Evolutionary conservation across 2,329 filamentous ascomycete species (phyloP), one percentile per base, ranked within the genome.

Genomic region (Dactylonectria estremocensis): DNA sequence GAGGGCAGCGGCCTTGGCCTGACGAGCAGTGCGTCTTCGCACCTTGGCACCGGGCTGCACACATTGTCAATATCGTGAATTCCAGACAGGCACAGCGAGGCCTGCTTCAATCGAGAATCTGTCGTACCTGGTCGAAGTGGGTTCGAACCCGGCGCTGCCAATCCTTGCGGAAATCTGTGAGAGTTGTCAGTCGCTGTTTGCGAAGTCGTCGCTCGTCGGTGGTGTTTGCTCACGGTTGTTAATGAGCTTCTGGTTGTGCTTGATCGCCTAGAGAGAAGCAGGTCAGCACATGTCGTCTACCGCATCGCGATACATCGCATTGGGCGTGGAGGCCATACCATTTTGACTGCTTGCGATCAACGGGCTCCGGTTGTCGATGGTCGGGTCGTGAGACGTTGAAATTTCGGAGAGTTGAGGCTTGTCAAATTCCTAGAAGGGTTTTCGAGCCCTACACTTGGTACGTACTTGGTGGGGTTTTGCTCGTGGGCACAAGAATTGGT

Each of bases 131-230:
- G 90, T 99, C 95, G 89, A 99, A 99, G 91, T 99, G 96, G 87
- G 94, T 93, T 88, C 95, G 94, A 84, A 99, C 96, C 88, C 95
- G 94, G 89, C 95, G 94, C 88, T 98, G 95, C 96, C 96, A 99
- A 91, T 99, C 95, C 94, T 97, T 98, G 89, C 94, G 95, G 94
- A 97, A 97, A 85, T 98, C 93, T 96, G 82, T 77, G 63, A 64
- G 58, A 70, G 73, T 68, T 70, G 79, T 85, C 79, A 86, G 85
- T 83, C 78, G 78, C 78, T 71, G 63, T 68, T 64, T 75, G 69
- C 66, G 52, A 68, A 55, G 67, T 75, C 70, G 76, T 78, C 76
- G 76, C 61, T 74, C 55, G 69, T 76, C 68, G 72, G 70, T 68
- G 69, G 64, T 72, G 76, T 72, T 71, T 79, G 81, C 92, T 89